A percentile compares a stretch with the other conserved stretches of the same genome.
Evolutionary conservation across 1,139 yeast genomes (phyloP).

Genomic region (Schwanniomyces etchellsii): DNA sequence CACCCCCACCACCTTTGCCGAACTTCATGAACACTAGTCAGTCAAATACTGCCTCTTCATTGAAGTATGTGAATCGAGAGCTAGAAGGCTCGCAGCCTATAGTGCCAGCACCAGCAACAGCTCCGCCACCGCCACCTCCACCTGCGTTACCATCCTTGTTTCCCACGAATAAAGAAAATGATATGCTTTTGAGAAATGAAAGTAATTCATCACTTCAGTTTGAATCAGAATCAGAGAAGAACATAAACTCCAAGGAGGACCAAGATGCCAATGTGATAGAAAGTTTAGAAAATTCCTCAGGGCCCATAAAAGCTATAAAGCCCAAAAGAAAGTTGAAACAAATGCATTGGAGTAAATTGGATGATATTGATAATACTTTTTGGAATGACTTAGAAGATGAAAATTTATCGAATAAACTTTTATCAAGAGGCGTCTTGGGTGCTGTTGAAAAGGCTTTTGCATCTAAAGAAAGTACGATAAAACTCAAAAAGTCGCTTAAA

Average conservation of each 20-base stretch:
- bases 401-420: slow-evolving; percentile 47
- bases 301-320: slow-evolving; percentile 19
- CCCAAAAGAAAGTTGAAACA: slow-evolving; percentile 75
- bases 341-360: slow-evolving; percentile 91
- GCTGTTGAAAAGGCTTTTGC: slow-evolving; percentile 80
- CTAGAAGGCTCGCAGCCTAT: neutral
- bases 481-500: slow-evolving; percentile 28
- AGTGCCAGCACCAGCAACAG: neutral
- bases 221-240: neutral
- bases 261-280: neutral
- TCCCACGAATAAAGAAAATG: no score
- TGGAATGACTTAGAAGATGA: slow-evolving; percentile 63
- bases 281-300: neutral
- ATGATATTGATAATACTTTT: slow-evolving; percentile 64
- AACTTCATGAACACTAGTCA: slow-evolving; percentile 3
- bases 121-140: slow-evolving; percentile 14
- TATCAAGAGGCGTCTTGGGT: slow-evolving; percentile 65
- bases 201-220: neutral
- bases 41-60: slow-evolving; percentile 5
- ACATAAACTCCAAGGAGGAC: neutral
- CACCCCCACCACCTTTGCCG: slow-evolving; percentile 10
- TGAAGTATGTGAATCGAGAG: neutral
- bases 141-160: slow-evolving; percentile 8
- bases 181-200: no score
- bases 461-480: slow-evolving; percentile 47